Evolutionary conservation across 352 stramenopile genomes (phyloP).

Genomic region (Globisporangium iwayamae): DNA sequence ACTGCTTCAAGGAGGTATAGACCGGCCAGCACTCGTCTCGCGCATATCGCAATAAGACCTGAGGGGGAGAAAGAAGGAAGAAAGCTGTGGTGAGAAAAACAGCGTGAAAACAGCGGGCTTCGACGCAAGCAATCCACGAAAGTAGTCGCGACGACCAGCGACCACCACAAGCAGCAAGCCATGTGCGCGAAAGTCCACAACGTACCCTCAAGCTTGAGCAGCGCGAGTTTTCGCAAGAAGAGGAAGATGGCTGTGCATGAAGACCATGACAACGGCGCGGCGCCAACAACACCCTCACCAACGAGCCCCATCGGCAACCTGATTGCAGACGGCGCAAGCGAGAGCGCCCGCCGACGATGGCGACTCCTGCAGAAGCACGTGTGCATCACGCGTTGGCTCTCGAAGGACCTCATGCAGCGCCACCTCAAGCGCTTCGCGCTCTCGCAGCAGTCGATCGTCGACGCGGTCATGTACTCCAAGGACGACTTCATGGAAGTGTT

Average conservation of each 20-base stretch:
- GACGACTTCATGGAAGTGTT: slow-evolving; percentile 52
- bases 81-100: slow-evolving; percentile 6
- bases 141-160: neutral
- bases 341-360: slow-evolving; percentile 41
- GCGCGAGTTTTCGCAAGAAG: slow-evolving; percentile 13
- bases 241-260: slow-evolving; percentile 12
- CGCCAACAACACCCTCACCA: neutral
- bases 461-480: slow-evolving; percentile 38
- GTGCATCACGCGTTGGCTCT: slow-evolving; percentile 61
- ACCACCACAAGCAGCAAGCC: neutral
- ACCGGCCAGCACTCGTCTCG: neutral
- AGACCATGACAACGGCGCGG: neutral
- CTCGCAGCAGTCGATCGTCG: slow-evolving; percentile 48
- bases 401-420: slow-evolving; percentile 39
- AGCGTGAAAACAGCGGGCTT: slow-evolving; percentile 6
- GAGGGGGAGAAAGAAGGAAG: neutral
- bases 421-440: slow-evolving; percentile 48
- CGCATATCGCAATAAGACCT: slow-evolving; percentile 11
- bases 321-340: slow-evolving; percentile 22
- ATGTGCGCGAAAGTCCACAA: slow-evolving; percentile 20
- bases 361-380: slow-evolving; percentile 59
- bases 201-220: neutral
- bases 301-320: neutral
- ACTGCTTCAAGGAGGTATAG: slow-evolving; percentile 8
- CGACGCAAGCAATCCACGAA: neutral